Base-by-base conservation (phyloP, 139 green algal species). In the Pseudopediastrum boryanum region DNA sequence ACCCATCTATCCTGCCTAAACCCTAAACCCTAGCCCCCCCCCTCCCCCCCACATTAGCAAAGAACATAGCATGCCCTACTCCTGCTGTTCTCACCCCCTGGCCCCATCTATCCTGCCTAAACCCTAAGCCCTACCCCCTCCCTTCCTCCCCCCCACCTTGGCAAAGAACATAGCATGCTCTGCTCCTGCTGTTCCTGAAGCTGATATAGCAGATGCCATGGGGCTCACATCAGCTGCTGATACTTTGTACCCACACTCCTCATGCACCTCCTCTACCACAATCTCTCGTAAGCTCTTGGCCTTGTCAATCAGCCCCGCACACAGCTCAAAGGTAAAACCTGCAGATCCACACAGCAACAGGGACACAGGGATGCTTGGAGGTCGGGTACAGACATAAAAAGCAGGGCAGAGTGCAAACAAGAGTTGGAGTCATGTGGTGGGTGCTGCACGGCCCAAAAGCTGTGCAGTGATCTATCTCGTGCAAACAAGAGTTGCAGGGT, bases 311-410 rank as follows among this genome's bases (percentile, higher is more conserved):
- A 98, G 87, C 31, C 94, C 94, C 6, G 94, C 94, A 64, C 93
- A 98, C 41, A 98, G 86, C 91, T 98, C 94, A 72, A 92, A 94
- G 0, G 93, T 98, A 79, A 98, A 96, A 7, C 90, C 94, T 75
- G 63, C 50, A 69, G 16, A 4, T 54, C n/a, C 71, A 68, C n/a
- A 25, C 36, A 58, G 54, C 52, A 52, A 38, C 27, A 83, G 65
- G 10, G 44, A 73, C 56, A 85, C 79, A 0, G 9, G 21, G 36
- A 80, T n/a, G n/a, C 73, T 31, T 31, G 41, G 7, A 63, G 36
- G 4, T 39, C 3, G 35, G 56, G 73, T 16, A 44, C 25, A 1
- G 13, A 51, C 29, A 51, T 31, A 27, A 68, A 67, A 33, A 83
- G 67, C 76, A 50, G 25, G 21, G 58, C 70, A 48, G 25, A 27